Evolutionary conservation across 306 rosid genomes (phyloP).

Genomic region (Prunus campanulata): DNA sequence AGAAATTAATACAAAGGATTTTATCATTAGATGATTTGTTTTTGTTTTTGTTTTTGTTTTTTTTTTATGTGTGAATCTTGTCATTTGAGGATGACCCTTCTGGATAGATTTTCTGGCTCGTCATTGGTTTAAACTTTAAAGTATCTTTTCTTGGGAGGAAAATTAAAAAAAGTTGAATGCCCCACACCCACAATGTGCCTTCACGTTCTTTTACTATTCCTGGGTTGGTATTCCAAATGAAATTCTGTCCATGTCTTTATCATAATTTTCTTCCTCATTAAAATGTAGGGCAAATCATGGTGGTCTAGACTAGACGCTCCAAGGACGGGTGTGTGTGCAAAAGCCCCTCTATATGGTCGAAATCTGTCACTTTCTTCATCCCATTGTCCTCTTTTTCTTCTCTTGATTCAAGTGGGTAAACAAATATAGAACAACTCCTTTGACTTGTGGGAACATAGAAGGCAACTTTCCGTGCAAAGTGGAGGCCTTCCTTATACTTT

Average conservation of each 20-base stretch:
- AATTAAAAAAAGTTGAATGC: background rate
- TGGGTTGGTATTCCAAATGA: background rate
- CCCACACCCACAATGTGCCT: constrained; percentile 5
- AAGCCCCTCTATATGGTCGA: background rate
- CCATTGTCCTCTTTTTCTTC: constrained; percentile 4
- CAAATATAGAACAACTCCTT: constrained; percentile 1
- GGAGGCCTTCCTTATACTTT: background rate
- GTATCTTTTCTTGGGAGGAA: background rate
- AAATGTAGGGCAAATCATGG: background rate
- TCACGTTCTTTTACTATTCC: constrained; percentile 2
- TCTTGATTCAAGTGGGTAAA: background rate
- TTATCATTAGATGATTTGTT: no score
- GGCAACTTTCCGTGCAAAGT: background rate
- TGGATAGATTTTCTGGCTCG: no score
- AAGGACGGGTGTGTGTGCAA: constrained; percentile 19
- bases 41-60: no score
- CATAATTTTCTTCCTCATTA: constrained; percentile 7
- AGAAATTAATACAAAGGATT: no score
- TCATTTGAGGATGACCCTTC: no score
- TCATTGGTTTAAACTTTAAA: background rate
- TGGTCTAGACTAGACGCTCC: background rate
- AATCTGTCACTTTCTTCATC: constrained; percentile 20
- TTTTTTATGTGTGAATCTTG: no score
- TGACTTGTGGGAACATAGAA: constrained; percentile 6
- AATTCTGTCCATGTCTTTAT: background rate